A percentile compares a stretch with the other conserved stretches of the same genome.
Conservation (phyloP, 108 stramenopile species). For the Fistulifera pelliculosa region DNA sequence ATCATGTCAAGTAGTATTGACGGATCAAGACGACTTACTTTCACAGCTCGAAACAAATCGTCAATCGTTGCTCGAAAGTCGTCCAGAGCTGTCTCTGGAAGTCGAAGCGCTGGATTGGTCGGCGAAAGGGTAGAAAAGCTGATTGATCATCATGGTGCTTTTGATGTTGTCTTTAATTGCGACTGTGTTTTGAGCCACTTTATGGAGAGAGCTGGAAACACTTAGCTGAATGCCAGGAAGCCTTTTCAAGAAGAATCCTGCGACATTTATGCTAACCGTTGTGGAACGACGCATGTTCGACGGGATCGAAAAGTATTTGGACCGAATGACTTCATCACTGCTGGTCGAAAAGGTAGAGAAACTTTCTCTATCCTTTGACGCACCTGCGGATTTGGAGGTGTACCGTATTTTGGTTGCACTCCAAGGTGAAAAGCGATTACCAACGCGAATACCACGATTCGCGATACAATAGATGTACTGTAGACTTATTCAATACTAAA, state of each 20-base stretch:
- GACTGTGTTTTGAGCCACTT: constrained; percentile 78
- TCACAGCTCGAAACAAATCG: constrained; percentile 54
- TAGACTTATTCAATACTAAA: no score
- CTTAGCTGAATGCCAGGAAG: constrained; percentile 56
- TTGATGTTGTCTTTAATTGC: constrained; percentile 76
- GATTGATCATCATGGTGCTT: constrained; percentile 5
- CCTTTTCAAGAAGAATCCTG: constrained; percentile 39
- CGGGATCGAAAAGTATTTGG: constrained; percentile 55
- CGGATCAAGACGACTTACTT: constrained; percentile 57
- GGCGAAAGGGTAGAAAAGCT: constrained; percentile 4
- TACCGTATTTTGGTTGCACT: constrained; percentile 3
- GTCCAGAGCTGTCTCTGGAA: constrained; percentile 7
- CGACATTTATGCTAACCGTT: constrained; percentile 50
- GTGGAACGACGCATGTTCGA: constrained; percentile 64
- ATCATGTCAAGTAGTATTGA: constrained; percentile 39
- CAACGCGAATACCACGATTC: no score
- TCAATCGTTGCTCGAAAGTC: not conserved
- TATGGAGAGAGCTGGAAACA: constrained; percentile 69
- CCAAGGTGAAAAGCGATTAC: no score
- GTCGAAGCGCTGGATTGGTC: constrained; percentile 15
- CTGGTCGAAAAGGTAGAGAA: constrained; percentile 21
- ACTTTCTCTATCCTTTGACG: constrained; percentile 1
- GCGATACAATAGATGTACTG: no score
- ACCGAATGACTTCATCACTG: constrained; percentile 21
- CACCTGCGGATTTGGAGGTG: constrained; percentile 3